These are phyloP conservation scores for Pseudoperonospora humuli DNA, from an alignment of 352 stramenopile species.

Conservation along the genomic window DNA sequence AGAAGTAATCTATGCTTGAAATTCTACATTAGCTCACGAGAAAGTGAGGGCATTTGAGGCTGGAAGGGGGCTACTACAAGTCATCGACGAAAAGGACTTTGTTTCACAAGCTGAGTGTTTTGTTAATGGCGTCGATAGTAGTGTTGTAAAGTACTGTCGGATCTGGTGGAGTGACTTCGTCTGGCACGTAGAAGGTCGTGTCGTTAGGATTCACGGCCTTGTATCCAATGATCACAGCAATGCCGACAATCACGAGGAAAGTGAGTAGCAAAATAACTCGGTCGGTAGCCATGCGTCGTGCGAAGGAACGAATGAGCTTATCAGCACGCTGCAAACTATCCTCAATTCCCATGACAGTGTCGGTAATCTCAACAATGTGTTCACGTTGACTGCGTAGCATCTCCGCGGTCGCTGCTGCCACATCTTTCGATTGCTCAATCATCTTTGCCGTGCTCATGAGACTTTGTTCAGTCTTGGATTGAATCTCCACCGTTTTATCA, in stretches of 20 bases:
- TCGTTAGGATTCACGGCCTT: constrained; percentile 68
- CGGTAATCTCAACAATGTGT: constrained; percentile 83
- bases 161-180: constrained; percentile 77
- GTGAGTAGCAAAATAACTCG: constrained; percentile 73
- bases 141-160: constrained; percentile 70
- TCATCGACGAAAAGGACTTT: neutral
- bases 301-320: constrained; percentile 75
- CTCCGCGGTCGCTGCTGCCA: constrained; percentile 71
- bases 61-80: constrained; percentile 1
- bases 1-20: constrained; percentile 1
- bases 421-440: constrained; percentile 79
- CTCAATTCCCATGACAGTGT: constrained; percentile 84
- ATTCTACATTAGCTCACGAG: constrained; percentile 12
- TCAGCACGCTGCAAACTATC: constrained; percentile 70
- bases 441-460: constrained; percentile 82
- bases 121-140: constrained; percentile 56
- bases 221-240: constrained; percentile 80
- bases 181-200: constrained; percentile 77
- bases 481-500: constrained; percentile 64
- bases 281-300: constrained; percentile 75
- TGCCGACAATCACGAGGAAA: constrained; percentile 72
- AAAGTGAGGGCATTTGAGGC: constrained; percentile 4
- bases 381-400: constrained; percentile 71
- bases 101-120: constrained; percentile 29
- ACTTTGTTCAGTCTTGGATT: constrained; percentile 80